A percentile compares a stretch with the other conserved stretches of the same genome.
Evolutionary conservation across 129 eudicot genomes (phyloP).

Genomic region (Solidago caesia): DNA sequence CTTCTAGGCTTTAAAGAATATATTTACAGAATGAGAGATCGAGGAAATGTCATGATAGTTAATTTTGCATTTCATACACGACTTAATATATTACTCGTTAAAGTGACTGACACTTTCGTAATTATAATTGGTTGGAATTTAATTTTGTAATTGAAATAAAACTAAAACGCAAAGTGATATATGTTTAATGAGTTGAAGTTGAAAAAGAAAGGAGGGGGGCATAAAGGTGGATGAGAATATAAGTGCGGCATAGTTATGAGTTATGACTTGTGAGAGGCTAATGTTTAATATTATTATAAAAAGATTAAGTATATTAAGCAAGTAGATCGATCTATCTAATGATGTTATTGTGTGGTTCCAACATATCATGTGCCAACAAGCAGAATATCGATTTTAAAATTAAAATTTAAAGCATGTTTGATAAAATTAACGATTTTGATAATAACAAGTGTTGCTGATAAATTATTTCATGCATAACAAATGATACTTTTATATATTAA

Average conservation of each 20-base stretch:
- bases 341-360: slow-evolving; percentile 39
- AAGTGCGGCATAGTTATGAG: slow-evolving; percentile 29
- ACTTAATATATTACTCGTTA: neutral
- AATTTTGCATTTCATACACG: slow-evolving; percentile 4
- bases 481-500: no score
- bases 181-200: slow-evolving; percentile 17
- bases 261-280: slow-evolving; percentile 32
- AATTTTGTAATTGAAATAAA: neutral
- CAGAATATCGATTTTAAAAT: slow-evolving; percentile 19
- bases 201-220: slow-evolving; percentile 16
- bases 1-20: slow-evolving; percentile 11
- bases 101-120: slow-evolving; percentile 6
- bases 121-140: neutral
- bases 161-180: neutral
- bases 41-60: neutral
- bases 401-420: no score
- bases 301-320: slow-evolving; percentile 28
- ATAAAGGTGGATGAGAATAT: slow-evolving; percentile 32
- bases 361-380: slow-evolving; percentile 41
- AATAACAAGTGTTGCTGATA: no score
- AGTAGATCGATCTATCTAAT: slow-evolving; percentile 34
- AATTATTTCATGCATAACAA: no score
- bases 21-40: neutral
- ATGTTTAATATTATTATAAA: slow-evolving; percentile 21
- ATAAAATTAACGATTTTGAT: no score